Conservation (phyloP, 305 asterid species). For the Plantago coronopus region DNA sequence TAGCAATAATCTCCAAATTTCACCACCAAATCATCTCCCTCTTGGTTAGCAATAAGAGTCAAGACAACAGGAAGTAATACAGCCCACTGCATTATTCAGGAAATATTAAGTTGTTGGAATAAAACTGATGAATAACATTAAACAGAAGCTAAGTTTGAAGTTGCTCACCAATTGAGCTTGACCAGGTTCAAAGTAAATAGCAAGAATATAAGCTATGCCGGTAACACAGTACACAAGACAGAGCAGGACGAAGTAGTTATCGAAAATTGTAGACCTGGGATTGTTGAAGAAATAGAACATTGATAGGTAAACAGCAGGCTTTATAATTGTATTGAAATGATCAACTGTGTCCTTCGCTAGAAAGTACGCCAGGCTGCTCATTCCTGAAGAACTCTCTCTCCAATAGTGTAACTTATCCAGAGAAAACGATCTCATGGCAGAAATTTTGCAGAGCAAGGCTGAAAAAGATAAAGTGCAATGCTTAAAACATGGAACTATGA, state of each 20-base stretch:
- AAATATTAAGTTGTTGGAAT: constrained; percentile 1
- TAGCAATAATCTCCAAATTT: constrained; percentile 57
- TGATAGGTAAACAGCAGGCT: constrained; percentile 75
- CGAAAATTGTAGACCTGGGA: constrained; percentile 61
- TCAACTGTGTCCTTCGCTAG: constrained; percentile 71
- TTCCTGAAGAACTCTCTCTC: constrained; percentile 81
- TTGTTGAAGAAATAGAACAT: constrained; percentile 88
- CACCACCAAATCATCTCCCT: constrained; percentile 35
- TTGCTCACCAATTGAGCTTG: constrained; percentile 65
- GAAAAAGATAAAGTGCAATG: neutral
- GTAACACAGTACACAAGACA: constrained; percentile 75
- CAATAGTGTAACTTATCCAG: constrained; percentile 72
- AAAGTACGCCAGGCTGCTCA: constrained; percentile 76
- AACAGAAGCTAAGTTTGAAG: constrained; percentile 8
- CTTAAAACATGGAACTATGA: neutral
- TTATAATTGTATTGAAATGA: constrained; percentile 62
- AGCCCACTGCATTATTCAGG: constrained; percentile 46
- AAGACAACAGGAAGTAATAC: constrained; percentile 77
- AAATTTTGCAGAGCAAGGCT: constrained; percentile 67
- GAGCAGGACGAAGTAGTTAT: constrained; percentile 59
- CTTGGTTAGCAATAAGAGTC: constrained; percentile 71
- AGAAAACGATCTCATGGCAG: constrained; percentile 75
- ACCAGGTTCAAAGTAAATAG: constrained; percentile 72
- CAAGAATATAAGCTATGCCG: constrained; percentile 77
- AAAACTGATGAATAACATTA: constrained; percentile 19